Percentiles rank a stretch among this genome's conserved stretches.
Conservation (phyloP, 2,329 filamentous ascomycete species). For the Cordyceps cateniannulata region DNA sequence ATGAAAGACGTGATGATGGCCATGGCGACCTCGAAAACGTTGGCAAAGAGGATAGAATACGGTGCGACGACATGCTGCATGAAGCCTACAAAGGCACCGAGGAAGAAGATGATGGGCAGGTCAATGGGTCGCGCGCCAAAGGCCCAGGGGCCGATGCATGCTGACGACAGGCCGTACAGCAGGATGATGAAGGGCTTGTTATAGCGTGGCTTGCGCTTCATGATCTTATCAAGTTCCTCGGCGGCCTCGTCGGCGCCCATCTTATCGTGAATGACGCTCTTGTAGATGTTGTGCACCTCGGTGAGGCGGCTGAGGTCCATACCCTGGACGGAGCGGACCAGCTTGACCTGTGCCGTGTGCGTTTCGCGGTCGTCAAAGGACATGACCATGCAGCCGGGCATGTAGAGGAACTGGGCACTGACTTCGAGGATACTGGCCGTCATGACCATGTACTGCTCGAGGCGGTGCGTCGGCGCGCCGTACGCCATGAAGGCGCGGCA, state of each 20-base stretch:
- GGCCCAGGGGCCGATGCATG: conserved; percentile 5
- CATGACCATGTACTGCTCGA: conserved; percentile 12
- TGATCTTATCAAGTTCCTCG: conserved; percentile 5
- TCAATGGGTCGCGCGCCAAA: conserved; percentile 7
- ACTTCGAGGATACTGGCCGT: conserved; percentile 6
- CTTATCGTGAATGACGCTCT: conserved; percentile 6
- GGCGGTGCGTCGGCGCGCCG: conserved; percentile 11
- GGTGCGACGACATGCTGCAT: conserved; percentile 8
- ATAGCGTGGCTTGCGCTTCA: conserved; percentile 1
- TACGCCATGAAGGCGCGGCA: conserved; percentile 11
- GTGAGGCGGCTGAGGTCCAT: conserved; percentile 8
- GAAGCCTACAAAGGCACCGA: conserved; percentile 9
- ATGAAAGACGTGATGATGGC: conserved; percentile 9
- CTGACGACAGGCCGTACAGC: conserved; percentile 3
- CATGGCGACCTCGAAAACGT: conserved; percentile 9
- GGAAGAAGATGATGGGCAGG: conserved; percentile 8
- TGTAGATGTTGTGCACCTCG: conserved; percentile 10
- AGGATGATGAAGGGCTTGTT: conserved; percentile 6
- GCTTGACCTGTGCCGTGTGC: conserved; percentile 9
- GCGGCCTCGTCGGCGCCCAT: conserved; percentile 5
- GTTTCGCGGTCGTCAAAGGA: conserved; percentile 9
- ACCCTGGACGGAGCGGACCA: conserved; percentile 6
- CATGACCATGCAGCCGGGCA: conserved; percentile 12
- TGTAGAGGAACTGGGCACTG: conserved; percentile 11
- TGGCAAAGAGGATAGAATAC: conserved; percentile 6